These are phyloP conservation scores for Fraxinus nigra DNA, from an alignment of 305 asterid genomes.

Conservation along the genomic window DNA sequence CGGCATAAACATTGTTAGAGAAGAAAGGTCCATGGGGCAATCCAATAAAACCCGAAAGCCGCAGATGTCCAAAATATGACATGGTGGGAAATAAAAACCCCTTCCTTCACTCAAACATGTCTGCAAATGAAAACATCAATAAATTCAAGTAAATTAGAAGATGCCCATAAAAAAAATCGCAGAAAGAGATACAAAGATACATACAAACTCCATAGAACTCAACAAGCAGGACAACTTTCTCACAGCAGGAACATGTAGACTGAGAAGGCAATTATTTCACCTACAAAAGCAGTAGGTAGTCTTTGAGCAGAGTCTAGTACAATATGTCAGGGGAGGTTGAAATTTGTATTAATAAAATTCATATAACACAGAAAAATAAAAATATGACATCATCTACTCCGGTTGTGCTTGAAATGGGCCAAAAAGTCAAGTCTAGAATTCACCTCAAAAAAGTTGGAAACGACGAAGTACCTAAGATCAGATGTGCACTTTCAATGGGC, in stretches of 20 bases:
- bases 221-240: neutral
- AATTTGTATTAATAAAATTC: neutral
- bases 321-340: neutral
- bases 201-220: constrained; percentile 41
- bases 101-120: constrained; percentile 83
- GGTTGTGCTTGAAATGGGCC: neutral
- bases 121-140: constrained; percentile 38
- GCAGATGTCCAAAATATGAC: constrained; percentile 60
- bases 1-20: constrained; percentile 65
- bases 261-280: neutral
- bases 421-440: neutral
- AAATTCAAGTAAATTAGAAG: neutral
- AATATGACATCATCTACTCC: neutral
- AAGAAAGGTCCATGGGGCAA: constrained; percentile 85
- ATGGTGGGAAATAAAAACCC: constrained; percentile 81
- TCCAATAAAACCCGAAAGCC: constrained; percentile 72
- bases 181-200: constrained; percentile 18
- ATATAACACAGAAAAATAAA: neutral
- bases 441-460: neutral
- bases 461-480: neutral
- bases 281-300: neutral
- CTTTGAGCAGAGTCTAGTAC: neutral
- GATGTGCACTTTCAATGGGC: neutral
- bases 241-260: neutral
- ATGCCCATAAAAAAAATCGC: neutral